Base-by-base conservation (phyloP, 306 rosid species). In the Pterocarpus santalinus region DNA sequence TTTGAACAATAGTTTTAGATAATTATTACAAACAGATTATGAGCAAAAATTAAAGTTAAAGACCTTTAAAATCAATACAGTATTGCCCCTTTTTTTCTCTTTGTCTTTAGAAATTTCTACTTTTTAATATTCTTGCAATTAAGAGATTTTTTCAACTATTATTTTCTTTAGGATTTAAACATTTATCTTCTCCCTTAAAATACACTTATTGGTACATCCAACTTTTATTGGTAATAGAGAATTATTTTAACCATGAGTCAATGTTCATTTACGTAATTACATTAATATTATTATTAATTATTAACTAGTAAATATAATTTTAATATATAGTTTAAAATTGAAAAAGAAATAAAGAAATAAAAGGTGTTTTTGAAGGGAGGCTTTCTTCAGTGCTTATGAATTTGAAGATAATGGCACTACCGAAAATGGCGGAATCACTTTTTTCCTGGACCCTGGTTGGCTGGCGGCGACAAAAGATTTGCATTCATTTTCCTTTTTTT, bases 351-450 rank as follows among this genome's bases (percentile, higher is more conserved):
- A 11, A 35, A 30, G 4, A 41, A 2, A 15, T 10, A n/a, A 58
- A 30, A 61, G 1, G 57, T 17, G 34, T 36, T 36, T 74, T 52
- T 39, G 67, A 79, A 36, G 53, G 28, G 28, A 39, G 7, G 8
- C 32, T 55, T 46, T 35, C 69, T 65, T 80, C 36, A 67, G 7
- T 69, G 39, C 70, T n/a, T 46, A 35, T 47, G 84, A 79, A 72
- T 57, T 39, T 47, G 83, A 74, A 77, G 83, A 80, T 69, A 80
- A 69, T 44, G 38, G 66, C 52, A 53, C 47, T 43, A 47, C 84
- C 81, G 70, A 84, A 84, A 74, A 69, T 75, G 65, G 67, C 71
- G 87, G 84, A 84, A 69, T 69, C 82, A 22, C 84, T 80, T 69
- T 84, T 22, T 63, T 12, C 32, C 9, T 55, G 61, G 61, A 55